Evolutionary conservation across 2,329 filamentous ascomycete species (phyloP).

Genomic region (Alternaria sp.): DNA sequence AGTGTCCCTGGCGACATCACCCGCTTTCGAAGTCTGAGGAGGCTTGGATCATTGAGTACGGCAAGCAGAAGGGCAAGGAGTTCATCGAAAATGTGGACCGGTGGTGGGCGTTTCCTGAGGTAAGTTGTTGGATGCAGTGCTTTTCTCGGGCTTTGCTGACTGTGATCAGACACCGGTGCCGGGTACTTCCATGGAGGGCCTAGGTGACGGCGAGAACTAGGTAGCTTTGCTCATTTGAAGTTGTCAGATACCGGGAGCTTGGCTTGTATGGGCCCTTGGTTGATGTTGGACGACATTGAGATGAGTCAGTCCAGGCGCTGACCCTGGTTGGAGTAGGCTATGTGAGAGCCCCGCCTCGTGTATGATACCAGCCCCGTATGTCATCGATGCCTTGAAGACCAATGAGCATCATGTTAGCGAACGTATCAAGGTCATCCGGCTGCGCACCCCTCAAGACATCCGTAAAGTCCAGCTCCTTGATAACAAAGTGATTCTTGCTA

Average conservation of each 20-base stretch:
- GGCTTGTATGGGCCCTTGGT: not conserved
- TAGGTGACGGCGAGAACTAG: not conserved
- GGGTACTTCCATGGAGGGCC: slow-evolving; percentile 2
- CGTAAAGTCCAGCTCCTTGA: slow-evolving; percentile 37
- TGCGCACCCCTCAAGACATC: slow-evolving; percentile 28
- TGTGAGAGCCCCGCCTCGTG: slow-evolving; percentile 23
- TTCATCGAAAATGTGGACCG: slow-evolving; percentile 5
- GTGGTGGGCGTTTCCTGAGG: slow-evolving; percentile 4
- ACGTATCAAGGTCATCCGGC: slow-evolving; percentile 38
- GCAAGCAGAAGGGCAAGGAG: not conserved
- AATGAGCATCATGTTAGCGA: slow-evolving; percentile 38
- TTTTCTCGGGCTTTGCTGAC: not conserved
- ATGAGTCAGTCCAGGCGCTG: not conserved
- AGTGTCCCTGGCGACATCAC: slow-evolving; percentile 22
- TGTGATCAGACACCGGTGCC: slow-evolving; percentile 4
- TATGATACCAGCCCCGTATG: slow-evolving; percentile 38
- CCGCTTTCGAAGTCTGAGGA: slow-evolving; percentile 6
- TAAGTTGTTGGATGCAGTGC: not conserved
- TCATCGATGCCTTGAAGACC: slow-evolving; percentile 37
- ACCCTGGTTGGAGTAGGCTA: not conserved
- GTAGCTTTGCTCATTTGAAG: not conserved
- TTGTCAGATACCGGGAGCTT: not conserved
- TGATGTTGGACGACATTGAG: too few relatives aligned
- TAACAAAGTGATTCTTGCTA: slow-evolving; percentile 32
- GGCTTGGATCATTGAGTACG: slow-evolving; percentile 8